Percentiles rank a stretch among this genome's conserved stretches.
Evolutionary conservation across 2,329 filamentous ascomycete species (phyloP).

Genomic region (Arthrobotrys iridis): DNA sequence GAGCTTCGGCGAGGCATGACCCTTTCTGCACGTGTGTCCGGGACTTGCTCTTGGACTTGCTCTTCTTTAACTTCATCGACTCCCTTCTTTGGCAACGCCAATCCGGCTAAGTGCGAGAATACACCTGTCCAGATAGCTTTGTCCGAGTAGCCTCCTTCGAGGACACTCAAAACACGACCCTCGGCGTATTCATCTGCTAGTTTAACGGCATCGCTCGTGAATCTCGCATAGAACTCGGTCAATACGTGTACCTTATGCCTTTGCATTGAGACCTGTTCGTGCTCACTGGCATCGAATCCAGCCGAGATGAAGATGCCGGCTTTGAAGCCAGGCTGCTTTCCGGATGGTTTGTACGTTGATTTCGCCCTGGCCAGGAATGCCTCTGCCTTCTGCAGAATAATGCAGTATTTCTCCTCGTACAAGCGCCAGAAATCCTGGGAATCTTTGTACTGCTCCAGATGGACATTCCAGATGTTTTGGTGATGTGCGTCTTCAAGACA

Average conservation of each 20-base stretch:
- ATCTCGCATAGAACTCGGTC: slow-evolving; percentile 92
- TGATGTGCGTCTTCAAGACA: slow-evolving; percentile 95
- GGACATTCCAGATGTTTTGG: slow-evolving; percentile 95
- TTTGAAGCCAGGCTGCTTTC: slow-evolving; percentile 63
- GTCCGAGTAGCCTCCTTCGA: slow-evolving; percentile 97
- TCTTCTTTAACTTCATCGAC: neutral
- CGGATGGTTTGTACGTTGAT: slow-evolving; percentile 68
- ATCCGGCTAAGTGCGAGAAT: slow-evolving; percentile 85
- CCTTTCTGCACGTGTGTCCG: slow-evolving; percentile 49
- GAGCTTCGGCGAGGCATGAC: slow-evolving; percentile 59
- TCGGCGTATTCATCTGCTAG: slow-evolving; percentile 84
- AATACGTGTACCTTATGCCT: slow-evolving; percentile 94
- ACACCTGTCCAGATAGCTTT: slow-evolving; percentile 87
- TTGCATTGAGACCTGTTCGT: slow-evolving; percentile 92
- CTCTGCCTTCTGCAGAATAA: slow-evolving; percentile 85
- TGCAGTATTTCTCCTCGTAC: slow-evolving; percentile 80
- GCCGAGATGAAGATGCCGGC: slow-evolving; percentile 94
- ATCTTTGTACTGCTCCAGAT: slow-evolving; percentile 85
- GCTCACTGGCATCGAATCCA: slow-evolving; percentile 96
- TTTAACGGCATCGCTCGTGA: slow-evolving; percentile 84
- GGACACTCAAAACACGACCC: slow-evolving; percentile 87
- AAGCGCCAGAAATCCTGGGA: slow-evolving; percentile 87
- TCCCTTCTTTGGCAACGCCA: slow-evolving; percentile 67
- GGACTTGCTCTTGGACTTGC: neutral
- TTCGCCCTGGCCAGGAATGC: slow-evolving; percentile 69